These are phyloP conservation scores for Dysphania ambrosioides DNA, from an alignment of 148 eudicot species.

Conservation along the genomic window DNA sequence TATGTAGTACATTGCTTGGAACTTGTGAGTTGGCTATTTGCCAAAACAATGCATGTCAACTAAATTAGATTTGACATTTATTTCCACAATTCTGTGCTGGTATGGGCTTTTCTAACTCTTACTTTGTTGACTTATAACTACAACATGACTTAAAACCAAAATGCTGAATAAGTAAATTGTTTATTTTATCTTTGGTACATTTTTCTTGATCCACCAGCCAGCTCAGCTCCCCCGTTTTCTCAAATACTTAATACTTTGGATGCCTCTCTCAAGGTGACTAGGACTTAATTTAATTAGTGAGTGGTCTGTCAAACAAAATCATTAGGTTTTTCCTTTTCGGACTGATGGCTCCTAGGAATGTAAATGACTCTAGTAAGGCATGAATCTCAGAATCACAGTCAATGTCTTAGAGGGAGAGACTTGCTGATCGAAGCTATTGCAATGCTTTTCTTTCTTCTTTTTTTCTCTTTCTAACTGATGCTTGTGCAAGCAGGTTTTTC, in stretches of 20 bases:
- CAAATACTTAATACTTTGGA: neutral
- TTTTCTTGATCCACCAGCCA: neutral
- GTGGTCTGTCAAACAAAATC: neutral
- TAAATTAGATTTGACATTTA: neutral
- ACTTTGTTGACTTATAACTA: neutral
- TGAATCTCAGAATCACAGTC: no score
- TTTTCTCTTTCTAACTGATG: neutral
- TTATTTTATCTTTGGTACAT: neutral
- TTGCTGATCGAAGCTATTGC: neutral
- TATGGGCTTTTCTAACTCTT: neutral
- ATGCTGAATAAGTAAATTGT: neutral
- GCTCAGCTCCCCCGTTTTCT: neutral
- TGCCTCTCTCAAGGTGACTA: neutral
- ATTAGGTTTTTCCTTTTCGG: neutral
- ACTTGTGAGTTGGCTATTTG: neutral
- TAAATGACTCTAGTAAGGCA: no score
- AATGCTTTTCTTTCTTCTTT: neutral
- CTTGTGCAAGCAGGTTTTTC: neutral
- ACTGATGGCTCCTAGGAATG: neutral
- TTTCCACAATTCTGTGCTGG: neutral
- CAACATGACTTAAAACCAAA: neutral
- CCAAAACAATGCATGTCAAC: neutral
- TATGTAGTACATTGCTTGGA: neutral
- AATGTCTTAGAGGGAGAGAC: no score
- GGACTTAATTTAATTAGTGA: no score